Evolutionary conservation across 768 basidiomycete genomes (phyloP), one percentile per base, ranked within the genome.

Genomic region (Pseudohyphozyma bogoriensis): DNA sequence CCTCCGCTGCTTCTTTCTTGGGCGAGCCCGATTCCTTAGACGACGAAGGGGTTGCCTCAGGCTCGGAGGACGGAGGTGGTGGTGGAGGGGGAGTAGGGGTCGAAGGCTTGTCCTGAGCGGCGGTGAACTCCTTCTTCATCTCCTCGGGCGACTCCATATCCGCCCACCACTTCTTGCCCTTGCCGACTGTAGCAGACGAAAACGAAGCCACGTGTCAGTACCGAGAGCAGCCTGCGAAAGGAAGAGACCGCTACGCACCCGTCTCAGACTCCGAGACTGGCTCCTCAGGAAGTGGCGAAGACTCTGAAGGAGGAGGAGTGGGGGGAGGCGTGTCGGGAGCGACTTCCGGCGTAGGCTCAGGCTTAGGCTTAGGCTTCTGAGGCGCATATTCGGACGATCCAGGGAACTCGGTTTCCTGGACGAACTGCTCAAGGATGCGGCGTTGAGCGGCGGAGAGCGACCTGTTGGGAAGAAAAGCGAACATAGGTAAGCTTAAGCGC

Each of bases 401-500:
- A 3, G 66, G 66, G 22, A 61, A 42, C 15, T 67, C 53, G 28
- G 66, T 67, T 51, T 96, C 92, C 71, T 91, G 87, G 24, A 89
- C 93, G 70, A 86, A 97, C 64, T 83, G 82, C 74, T 97, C 83
- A 44, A 97, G 73, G 62, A 96, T 83, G 71, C 86, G 83, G 62
- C 86, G 83, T 77, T 99, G 93, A 37, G 83, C 83, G 63, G 80
- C 75, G 4, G 88, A 85, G 60, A 97, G 78, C 24, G 86, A 81
- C 76, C 93, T 96, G 73, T 45, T 60, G 22, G 60, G 65, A 52
- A 52, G 44, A 46, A 50, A 35, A 37, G 31, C n/a, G 32, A 28
- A 35, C 3, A 29, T 3, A 22, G 1, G 12, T n/a, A 24, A 42
- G n/a, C 2, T 60, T 52, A 55, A 50, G 35, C 24, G 9, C 28